Evolutionary conservation across 441 rosid species (phyloP).

Genomic region (Erodium moschatum): DNA sequence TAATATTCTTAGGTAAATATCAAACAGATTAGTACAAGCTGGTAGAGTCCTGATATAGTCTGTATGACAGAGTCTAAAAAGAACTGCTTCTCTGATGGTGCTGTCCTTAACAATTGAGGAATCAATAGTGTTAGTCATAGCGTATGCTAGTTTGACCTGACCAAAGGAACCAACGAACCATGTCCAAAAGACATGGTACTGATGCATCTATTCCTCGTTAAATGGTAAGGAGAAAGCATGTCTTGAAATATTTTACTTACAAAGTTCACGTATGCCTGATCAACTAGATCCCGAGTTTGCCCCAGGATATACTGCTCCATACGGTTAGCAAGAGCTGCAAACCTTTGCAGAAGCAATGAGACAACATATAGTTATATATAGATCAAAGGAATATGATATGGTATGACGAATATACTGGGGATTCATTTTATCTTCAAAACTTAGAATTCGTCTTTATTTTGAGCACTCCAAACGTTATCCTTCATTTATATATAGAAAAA

Average conservation of each 20-base stretch:
- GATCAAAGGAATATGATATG: not conserved
- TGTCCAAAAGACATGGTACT: no score
- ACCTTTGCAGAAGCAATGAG: conserved; percentile 35
- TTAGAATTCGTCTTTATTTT: not conserved
- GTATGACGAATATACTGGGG: not conserved
- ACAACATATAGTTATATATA: not conserved
- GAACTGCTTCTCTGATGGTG: not conserved
- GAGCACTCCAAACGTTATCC: no score
- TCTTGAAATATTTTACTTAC: conserved; percentile 35
- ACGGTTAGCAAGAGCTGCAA: conserved; percentile 93
- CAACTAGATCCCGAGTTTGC: conserved; percentile 95
- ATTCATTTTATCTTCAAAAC: not conserved
- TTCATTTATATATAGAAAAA: no score
- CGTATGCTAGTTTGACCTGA: no score
- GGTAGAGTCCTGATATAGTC: no score
- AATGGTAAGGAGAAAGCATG: not conserved
- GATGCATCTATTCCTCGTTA: no score
- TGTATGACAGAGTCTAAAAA: not conserved
- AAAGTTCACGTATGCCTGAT: conserved; percentile 91
- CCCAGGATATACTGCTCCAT: conserved; percentile 99
- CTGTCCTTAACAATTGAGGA: no score
- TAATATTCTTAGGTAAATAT: conserved; percentile 18
- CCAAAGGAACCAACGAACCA: no score
- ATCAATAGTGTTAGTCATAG: no score
- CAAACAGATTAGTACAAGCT: no score